Base-by-base conservation (phyloP, 2,329 filamentous ascomycete genomes). In the Ophiocordyceps sinensis region DNA sequence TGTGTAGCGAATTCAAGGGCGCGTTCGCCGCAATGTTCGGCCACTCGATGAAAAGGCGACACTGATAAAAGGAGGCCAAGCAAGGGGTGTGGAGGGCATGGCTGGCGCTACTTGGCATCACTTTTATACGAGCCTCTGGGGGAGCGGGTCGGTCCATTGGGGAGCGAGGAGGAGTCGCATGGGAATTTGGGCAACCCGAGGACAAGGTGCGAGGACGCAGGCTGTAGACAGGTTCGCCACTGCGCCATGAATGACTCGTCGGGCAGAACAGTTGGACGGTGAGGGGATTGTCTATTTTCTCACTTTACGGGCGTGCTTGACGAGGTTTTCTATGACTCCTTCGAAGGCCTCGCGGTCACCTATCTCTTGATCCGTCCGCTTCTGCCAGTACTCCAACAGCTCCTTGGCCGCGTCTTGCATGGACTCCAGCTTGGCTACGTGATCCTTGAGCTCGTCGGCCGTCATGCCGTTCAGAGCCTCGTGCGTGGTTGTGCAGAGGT, bases 261-360 rank as follows among this genome's bases (percentile, higher is more conserved):
- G 17, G 36, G 32, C 8, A 35, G 15, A 21, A 29, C 23, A 36
- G 36, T 29, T 50, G 41, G 42, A 44, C 28, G 39, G 8, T 15
- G 6, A 11, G 6, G 7, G 19, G 23, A n/a, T 12, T 34, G 15
- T 21, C 6, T 42, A 85, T 63, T 88, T 91, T 56, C 86, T 74
- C 43, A 86, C 78, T 64, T 88, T 85, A 58, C 86, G 73, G 39
- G 86, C 86, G 64, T 94, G 86, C 60, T 87, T 91, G 36, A 95
- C 89, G 49, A 96, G 62, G 59, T 94, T 95, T 64, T 94, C 89
- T 70, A 96, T 95, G 14, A 96, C 89, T 1, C 86, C 87, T 58
- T 96, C 89, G 58, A 95, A 91, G 3, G 87, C 85, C 57, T 95
- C 89, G 51, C 91, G 81, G 56, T 96, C 89, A 34, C 85, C 85